Conservation (phyloP, 2,329 filamentous ascomycete species). For the Aspergillus phoenicis region DNA sequence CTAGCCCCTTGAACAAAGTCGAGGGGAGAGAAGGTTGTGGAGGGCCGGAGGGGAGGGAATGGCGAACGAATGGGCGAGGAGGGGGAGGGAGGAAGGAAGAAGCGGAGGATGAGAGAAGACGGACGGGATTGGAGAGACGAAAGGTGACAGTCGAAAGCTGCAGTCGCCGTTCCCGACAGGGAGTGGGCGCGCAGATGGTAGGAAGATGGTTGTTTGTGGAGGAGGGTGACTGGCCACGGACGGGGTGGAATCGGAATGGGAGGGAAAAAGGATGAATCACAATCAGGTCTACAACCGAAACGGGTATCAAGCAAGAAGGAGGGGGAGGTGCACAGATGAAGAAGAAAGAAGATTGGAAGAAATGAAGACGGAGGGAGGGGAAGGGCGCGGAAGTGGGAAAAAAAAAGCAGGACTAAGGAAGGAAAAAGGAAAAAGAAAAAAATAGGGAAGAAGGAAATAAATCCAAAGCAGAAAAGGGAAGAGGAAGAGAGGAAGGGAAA, state of each 20-base stretch:
- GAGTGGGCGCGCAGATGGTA: conserved; percentile 34
- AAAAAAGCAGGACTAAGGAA: conserved; percentile 19
- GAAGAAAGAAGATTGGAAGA: conserved; percentile 5
- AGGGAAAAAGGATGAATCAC: conserved; percentile 21
- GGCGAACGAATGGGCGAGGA: conserved; percentile 16
- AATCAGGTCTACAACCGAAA: conserved; percentile 23
- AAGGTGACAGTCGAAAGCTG: conserved; percentile 15
- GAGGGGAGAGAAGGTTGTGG: conserved; percentile 35
- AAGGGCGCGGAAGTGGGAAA: conserved; percentile 28
- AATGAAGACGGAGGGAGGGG: conserved; percentile 22
- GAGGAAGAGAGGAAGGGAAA: conserved; percentile 7
- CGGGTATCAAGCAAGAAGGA: conserved; percentile 23
- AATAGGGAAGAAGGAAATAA: conserved; percentile 9
- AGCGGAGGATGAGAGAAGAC: conserved; percentile 21
- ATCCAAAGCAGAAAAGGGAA: conserved; percentile 12
- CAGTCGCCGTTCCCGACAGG: conserved; percentile 36
- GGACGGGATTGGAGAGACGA: conserved; percentile 17
- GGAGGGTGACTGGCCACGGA: conserved; percentile 20
- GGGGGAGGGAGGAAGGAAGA: conserved; percentile 16
- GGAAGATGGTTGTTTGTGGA: conserved; percentile 10
- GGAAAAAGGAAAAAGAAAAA: conserved; percentile 8
- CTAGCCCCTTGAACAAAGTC: conserved; percentile 38
- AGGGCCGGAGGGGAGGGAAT: conserved; percentile 24
- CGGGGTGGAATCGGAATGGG: conserved; percentile 27
- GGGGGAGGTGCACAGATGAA: too few species aligned